phyloP scores from a whole-genome alignment of 345 rosid species.

The Rhodomyrtus tomentosa region DNA sequence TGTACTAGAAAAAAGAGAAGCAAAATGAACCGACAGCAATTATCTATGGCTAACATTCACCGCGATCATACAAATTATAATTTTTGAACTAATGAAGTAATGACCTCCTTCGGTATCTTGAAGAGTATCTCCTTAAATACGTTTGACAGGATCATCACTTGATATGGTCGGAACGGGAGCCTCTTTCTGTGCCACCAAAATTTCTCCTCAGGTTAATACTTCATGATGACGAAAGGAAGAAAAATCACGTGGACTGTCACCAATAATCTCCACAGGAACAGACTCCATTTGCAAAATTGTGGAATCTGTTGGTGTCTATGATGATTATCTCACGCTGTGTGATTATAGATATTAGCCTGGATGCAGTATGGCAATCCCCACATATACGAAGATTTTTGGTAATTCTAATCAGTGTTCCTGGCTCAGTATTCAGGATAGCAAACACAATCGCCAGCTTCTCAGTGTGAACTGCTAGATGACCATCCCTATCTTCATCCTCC shows the following conservation, averaged over 20 bases:
- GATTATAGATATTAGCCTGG: conserved; percentile 25
- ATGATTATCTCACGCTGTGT: conserved; percentile 21
- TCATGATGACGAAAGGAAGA: background rate
- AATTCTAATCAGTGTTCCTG: conserved; percentile 14
- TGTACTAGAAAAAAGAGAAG: background rate
- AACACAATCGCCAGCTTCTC: conserved; percentile 49
- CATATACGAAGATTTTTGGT: conserved; percentile 42
- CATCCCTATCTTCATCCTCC: conserved; percentile 51
- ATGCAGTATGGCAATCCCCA: conserved; percentile 34
- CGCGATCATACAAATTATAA: background rate
- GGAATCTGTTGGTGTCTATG: conserved; percentile 36
- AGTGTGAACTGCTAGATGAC: conserved; percentile 29
- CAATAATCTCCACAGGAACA: conserved; percentile 38
- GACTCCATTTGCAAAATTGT: conserved; percentile 28
- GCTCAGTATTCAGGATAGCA: conserved; percentile 24
- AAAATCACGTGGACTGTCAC: conserved; percentile 2
- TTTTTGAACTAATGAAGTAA: background rate
- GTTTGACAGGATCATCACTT: background rate
- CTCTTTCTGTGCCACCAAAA: background rate
- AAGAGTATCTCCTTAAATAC: background rate
- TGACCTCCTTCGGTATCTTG: background rate
- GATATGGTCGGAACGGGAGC: background rate
- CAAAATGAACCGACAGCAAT: background rate
- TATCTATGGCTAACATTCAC: background rate
- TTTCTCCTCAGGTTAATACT: background rate